Conservation (phyloP, 345 rosid species). For the Lumnitzera racemosa region DNA sequence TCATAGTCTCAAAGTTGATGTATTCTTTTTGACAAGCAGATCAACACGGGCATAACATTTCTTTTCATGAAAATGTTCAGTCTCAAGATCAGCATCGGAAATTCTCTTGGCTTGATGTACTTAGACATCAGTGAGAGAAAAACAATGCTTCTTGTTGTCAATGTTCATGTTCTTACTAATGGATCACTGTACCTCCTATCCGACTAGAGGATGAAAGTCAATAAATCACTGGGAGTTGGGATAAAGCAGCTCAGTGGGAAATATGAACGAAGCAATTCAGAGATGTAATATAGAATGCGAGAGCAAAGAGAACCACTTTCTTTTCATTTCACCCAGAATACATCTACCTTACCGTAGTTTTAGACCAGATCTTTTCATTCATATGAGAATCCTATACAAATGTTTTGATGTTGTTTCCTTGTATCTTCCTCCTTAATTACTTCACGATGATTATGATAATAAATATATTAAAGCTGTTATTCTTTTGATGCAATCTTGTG, state of each 20-base stretch:
- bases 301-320: background rate
- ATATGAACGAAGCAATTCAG: background rate
- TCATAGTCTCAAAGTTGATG: too few relatives aligned
- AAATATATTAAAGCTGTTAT: too few relatives aligned
- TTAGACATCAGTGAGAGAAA: background rate
- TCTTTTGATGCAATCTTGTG: too few relatives aligned
- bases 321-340: background rate
- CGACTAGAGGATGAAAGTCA: background rate
- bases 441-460: too few relatives aligned
- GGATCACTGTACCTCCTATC: background rate
- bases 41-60: too few relatives aligned
- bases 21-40: too few relatives aligned
- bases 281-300: slow-evolving; percentile 8
- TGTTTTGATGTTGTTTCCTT: too few relatives aligned
- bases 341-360: background rate
- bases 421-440: too few relatives aligned
- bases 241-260: too few relatives aligned
- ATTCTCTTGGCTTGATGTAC: too few relatives aligned
- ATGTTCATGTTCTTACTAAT: background rate
- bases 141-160: background rate
- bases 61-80: too few relatives aligned
- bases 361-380: background rate
- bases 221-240: background rate
- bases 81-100: too few relatives aligned
- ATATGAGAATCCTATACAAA: slow-evolving; percentile 2